Evolutionary conservation across 1,284 basidiomycete genomes (phyloP), one percentile per base, ranked within the genome.

Genomic region (Thecaphora thlaspeos): DNA sequence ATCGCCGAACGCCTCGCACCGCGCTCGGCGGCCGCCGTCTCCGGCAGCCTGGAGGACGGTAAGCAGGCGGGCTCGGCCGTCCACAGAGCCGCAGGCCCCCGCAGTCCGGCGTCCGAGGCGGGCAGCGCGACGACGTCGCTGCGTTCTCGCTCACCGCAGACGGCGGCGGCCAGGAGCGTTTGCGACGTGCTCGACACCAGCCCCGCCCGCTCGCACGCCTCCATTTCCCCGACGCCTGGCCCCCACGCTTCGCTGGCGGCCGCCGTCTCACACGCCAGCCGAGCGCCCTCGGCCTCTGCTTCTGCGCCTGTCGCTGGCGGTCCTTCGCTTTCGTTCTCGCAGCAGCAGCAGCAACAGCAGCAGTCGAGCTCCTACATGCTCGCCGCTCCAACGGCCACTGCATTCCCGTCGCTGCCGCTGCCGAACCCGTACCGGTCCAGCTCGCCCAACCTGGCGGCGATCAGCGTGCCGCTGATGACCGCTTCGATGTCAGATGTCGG

Each of bases 371-470:
- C 53, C 17, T 50, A 46, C 8, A 40, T 49, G 2, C 45, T 54
- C 4, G 17, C 24, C 8, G 15, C 39, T 2, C 51, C 48, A 8
- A 63, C 63, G 8, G 70, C 66, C 14, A 68, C 69, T 4, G 58
- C 68, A 5, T 60, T 73, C 47, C 68, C 70, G 4, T 64, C 68
- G 24, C 55, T 73, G 21, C 65, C 71, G 11, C 41, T 73, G 30
- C 71, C 71, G 22, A 68, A 73, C 26, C 71, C 71, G 2, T 71
- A 59, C 50, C 62, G 71, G 19, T 56, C 63, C 38, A 55, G 57
- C 45, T 70, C 67, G 15, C 71, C 71, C 26, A 58, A 55, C 30
- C 59, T 59, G 10, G 42, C 51, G n/a, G 63, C 59, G 8, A 7
- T 43, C 23, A 40, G 21, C 15, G 21, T 22, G 18, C 38, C 38